phyloP scores from a whole-genome alignment of 371 early-diverging fungal genomes.

The Mucor mucedo region DNA sequence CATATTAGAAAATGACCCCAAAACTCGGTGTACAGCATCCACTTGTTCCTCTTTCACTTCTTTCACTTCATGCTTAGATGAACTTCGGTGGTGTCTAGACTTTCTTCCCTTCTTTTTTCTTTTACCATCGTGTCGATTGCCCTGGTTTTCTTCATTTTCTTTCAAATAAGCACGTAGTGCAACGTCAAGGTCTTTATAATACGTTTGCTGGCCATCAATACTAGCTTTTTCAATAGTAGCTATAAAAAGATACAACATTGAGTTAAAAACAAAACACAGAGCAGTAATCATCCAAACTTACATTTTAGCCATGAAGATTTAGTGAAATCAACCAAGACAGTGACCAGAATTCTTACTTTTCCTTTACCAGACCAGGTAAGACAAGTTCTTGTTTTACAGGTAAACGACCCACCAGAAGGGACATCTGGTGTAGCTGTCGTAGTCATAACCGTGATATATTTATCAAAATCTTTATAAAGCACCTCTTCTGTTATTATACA shows the following conservation, averaged over 20 bases:
- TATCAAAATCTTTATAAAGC: slow-evolving; percentile 58
- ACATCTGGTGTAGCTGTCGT: slow-evolving; percentile 81
- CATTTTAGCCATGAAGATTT: slow-evolving; percentile 79
- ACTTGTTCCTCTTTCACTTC: slow-evolving; percentile 3
- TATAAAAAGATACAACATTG: neutral
- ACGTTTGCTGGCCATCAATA: slow-evolving; percentile 64
- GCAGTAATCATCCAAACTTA: slow-evolving; percentile 22
- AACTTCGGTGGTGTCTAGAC: neutral
- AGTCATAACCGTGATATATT: slow-evolving; percentile 59
- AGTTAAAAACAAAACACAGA: neutral
- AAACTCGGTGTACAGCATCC: slow-evolving; percentile 3
- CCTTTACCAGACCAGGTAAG: slow-evolving; percentile 74
- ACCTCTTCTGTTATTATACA: slow-evolving; percentile 68
- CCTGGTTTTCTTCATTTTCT: slow-evolving; percentile 6
- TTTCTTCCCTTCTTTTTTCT: slow-evolving; percentile 5
- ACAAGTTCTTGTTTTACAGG: slow-evolving; percentile 76
- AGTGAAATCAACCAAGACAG: slow-evolving; percentile 71
- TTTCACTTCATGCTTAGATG: neutral
- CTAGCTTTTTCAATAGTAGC: slow-evolving; percentile 29
- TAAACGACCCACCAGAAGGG: slow-evolving; percentile 84
- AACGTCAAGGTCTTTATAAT: slow-evolving; percentile 59
- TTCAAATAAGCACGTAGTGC: slow-evolving; percentile 9
- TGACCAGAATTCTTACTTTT: slow-evolving; percentile 65
- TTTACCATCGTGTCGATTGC: slow-evolving; percentile 4
- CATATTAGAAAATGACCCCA: slow-evolving; percentile 9